These are phyloP conservation scores for Hypoxylon lienhwacheense DNA, from an alignment of 495 filamentous ascomycete species.

Conservation along the genomic window DNA sequence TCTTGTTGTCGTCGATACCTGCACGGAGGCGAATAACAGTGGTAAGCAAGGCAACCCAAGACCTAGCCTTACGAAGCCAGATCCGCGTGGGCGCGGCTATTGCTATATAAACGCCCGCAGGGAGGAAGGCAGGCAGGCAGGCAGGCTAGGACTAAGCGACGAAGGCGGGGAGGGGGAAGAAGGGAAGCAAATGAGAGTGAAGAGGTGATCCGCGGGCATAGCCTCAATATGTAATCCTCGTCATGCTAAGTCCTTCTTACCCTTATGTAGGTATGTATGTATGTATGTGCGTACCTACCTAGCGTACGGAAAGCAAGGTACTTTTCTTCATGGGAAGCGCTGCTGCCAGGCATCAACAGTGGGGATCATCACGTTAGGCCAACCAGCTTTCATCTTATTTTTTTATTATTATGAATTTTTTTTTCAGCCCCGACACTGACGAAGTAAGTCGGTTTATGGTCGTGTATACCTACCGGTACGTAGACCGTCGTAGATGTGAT, in stretches of 20 bases:
- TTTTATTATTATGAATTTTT: too few relatives aligned
- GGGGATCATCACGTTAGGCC: slow-evolving; percentile 23
- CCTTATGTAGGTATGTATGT: too few relatives aligned
- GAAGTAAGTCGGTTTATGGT: too few relatives aligned
- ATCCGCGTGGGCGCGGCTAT: slow-evolving; percentile 3
- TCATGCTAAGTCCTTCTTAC: slow-evolving; percentile 19
- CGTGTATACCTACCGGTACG: too few relatives aligned
- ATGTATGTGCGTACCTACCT: too few relatives aligned
- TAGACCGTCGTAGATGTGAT: too few relatives aligned
- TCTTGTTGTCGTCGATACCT: too few relatives aligned
- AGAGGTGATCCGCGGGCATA: slow-evolving; percentile 17
- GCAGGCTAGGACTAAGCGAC: slow-evolving; percentile 4
- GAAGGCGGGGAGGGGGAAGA: slow-evolving; percentile 7
- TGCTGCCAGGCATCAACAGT: slow-evolving; percentile 15
- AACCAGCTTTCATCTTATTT: slow-evolving; percentile 10
- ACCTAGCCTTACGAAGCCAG: slow-evolving; percentile 11
- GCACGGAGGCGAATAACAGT: too few relatives aligned
- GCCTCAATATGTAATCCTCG: slow-evolving; percentile 26
- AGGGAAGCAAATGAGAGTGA: slow-evolving; percentile 5
- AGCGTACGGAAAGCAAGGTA: slow-evolving; percentile 8
- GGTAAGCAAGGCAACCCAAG: background rate
- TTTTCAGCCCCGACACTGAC: too few relatives aligned
- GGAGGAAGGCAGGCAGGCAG: slow-evolving; percentile 5
- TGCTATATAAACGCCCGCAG: slow-evolving; percentile 22
- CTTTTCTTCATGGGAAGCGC: slow-evolving; percentile 6